A percentile compares a stretch with the other conserved stretches of the same genome.
phyloP scores from a whole-genome alignment of 2,329 filamentous ascomycete species.

The Diaporthe batatas region DNA sequence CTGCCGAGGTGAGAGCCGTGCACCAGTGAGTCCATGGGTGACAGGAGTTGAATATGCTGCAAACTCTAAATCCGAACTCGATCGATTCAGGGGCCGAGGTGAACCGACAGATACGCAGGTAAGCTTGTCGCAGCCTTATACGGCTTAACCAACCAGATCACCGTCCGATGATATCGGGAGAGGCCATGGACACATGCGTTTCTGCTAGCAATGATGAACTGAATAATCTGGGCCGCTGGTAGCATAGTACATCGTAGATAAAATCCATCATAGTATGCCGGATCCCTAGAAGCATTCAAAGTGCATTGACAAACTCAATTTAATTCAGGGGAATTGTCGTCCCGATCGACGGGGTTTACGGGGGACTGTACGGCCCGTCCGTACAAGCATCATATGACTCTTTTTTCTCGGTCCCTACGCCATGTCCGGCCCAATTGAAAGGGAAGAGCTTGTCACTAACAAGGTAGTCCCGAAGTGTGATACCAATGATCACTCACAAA shows the following conservation, averaged over 20 bases:
- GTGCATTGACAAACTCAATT: not conserved
- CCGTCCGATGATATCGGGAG: not conserved
- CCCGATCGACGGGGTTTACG: not conserved
- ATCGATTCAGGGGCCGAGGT: slow-evolving; percentile 14
- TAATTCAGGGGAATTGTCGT: not conserved
- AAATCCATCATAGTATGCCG: too few species aligned
- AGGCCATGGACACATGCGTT: too few species aligned
- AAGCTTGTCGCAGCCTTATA: not conserved
- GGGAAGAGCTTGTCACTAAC: not conserved
- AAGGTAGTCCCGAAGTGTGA: not conserved
- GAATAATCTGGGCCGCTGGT: slow-evolving; percentile 9
- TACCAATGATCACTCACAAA: not conserved
- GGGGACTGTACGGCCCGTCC: not conserved
- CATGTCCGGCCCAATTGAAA: not conserved
- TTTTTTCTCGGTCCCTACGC: not conserved
- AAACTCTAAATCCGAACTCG: not conserved
- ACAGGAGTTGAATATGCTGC: not conserved
- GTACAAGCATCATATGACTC: not conserved
- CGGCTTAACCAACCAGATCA: not conserved
- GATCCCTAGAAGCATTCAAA: not conserved
- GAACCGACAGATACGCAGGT: not conserved
- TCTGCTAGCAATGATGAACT: slow-evolving; percentile 4
- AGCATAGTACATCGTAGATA: too few species aligned
- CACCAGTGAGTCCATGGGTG: not conserved
- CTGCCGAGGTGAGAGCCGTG: not conserved